Conservation (phyloP, 108 stramenopile species). For the Cylindrotheca fusiformis region DNA sequence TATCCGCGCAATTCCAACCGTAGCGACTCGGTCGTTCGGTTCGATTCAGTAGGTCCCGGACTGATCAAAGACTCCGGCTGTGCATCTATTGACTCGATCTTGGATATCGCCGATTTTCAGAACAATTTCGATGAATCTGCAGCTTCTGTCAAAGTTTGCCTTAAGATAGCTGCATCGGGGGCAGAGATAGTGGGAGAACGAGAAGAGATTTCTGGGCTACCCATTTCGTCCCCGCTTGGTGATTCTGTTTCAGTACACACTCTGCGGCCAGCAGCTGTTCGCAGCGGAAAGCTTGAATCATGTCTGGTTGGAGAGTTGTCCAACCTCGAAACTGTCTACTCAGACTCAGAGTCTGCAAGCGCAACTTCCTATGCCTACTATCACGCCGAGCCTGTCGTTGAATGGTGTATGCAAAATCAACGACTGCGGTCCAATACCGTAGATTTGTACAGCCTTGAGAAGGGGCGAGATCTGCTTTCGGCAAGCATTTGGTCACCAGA, state of each 20-base stretch:
- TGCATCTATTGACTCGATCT: conserved; percentile 19
- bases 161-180: conserved; percentile 26
- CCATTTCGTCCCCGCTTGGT: conserved; percentile 25
- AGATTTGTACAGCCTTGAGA: conserved; percentile 60
- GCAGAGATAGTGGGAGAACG: conserved; percentile 26
- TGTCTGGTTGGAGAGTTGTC: conserved; percentile 13
- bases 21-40: conserved; percentile 13
- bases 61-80: conserved; percentile 19
- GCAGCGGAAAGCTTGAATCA: too few species aligned
- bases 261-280: conserved; percentile 12
- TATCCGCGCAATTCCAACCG: not conserved
- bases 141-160: conserved; percentile 15
- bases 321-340: conserved; percentile 35
- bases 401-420: conserved; percentile 78
- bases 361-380: conserved; percentile 28
- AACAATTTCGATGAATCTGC: conserved; percentile 13
- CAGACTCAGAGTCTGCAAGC: conserved; percentile 15
- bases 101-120: conserved; percentile 14
- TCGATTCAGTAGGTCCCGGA: conserved; percentile 25
- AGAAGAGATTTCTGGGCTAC: conserved; percentile 30
- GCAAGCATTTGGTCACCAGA: conserved; percentile 67
- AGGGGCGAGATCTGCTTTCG: conserved; percentile 68
- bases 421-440: conserved; percentile 45
- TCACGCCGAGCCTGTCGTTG: conserved; percentile 70
- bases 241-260: conserved; percentile 19